These are phyloP conservation scores for Podaxis mareebaensis DNA, from an alignment of 768 basidiomycete species.

Conservation along the genomic window DNA sequence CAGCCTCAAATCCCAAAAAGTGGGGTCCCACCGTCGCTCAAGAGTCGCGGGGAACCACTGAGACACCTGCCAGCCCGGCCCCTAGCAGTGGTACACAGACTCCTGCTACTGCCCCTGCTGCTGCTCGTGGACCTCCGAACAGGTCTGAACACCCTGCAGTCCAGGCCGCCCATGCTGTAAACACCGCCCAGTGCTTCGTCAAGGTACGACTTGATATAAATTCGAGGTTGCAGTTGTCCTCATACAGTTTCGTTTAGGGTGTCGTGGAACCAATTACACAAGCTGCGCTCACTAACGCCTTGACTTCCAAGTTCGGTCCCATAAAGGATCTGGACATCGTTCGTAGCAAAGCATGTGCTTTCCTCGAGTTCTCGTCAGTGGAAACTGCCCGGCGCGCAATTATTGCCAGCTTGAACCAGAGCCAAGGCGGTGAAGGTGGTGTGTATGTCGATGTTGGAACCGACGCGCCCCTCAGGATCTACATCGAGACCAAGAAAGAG, in stretches of 20 bases:
- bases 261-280: slow-evolving; percentile 69
- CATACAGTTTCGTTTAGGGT: slow-evolving; percentile 43
- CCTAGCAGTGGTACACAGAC: slow-evolving; percentile 42
- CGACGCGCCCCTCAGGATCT: slow-evolving; percentile 56
- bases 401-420: slow-evolving; percentile 59
- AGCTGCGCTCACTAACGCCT: slow-evolving; percentile 44
- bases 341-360: slow-evolving; percentile 86
- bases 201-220: slow-evolving; percentile 54
- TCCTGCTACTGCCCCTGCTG: slow-evolving; percentile 27
- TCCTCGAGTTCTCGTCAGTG: slow-evolving; percentile 81
- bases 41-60: slow-evolving; percentile 75
- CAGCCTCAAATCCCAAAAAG: slow-evolving; percentile 77
- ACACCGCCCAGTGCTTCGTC: slow-evolving; percentile 85
- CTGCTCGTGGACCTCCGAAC: slow-evolving; percentile 33
- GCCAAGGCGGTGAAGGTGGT: slow-evolving; percentile 87
- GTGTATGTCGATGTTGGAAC: slow-evolving; percentile 72
- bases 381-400: slow-evolving; percentile 90
- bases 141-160: slow-evolving; percentile 44
- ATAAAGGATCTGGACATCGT: slow-evolving; percentile 91
- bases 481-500: slow-evolving; percentile 90
- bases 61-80: slow-evolving; percentile 46
- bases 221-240: not conserved
- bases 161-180: slow-evolving; percentile 60
- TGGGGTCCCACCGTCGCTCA: slow-evolving; percentile 85
- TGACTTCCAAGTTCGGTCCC: slow-evolving; percentile 70